Evolutionary conservation across 768 basidiomycete species (phyloP), one percentile per base, ranked within the genome.

Genomic region (Grammothele lineata): DNA sequence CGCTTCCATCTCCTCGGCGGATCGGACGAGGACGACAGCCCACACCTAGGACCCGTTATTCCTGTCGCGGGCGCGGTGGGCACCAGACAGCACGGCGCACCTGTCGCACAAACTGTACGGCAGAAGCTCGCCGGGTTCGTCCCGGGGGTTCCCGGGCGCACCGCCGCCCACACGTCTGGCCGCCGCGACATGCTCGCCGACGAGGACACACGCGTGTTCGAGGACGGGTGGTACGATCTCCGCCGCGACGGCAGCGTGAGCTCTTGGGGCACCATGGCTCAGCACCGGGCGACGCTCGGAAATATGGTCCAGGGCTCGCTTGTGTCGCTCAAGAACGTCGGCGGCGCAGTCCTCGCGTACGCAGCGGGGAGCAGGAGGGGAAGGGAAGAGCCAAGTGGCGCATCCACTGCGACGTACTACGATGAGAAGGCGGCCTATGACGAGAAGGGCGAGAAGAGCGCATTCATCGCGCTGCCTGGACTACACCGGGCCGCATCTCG

Each of bases 121-220:
- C 55, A 47, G 48, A 60, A 48, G 35, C 56, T 71, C 25, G 67
- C 66, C 19, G 63, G 66, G n/a, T 50, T 71, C 26, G 65, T 69
- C 41, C 66, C 64, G 19, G 54, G 53, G 2, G 65, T 69, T 41
- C 66, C 64, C 19, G 54, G 53, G 2, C 60, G 41, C 53, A 56
- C 19, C 7, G 23, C 48, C 4, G 39, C 21, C 3, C 30, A 34
- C 56, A 38, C 54, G 15, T 47, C 47, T 11, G 53, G 70, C 44
- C 72, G 87, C 24, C 72, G 75, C 24, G 85, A 90, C 59, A 88
- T 90, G 77, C 74, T 89, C 26, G 85, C 80, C 3, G 86, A 91
- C 45, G 87, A 89, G 63, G 87, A 89, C 56, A 70, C 73, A 2
- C 70, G 72, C 8, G 74, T 78, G 14, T 79, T 85, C 42, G 43